Conservation (phyloP, 495 filamentous ascomycete species). For the Glutinoglossum americanum region DNA sequence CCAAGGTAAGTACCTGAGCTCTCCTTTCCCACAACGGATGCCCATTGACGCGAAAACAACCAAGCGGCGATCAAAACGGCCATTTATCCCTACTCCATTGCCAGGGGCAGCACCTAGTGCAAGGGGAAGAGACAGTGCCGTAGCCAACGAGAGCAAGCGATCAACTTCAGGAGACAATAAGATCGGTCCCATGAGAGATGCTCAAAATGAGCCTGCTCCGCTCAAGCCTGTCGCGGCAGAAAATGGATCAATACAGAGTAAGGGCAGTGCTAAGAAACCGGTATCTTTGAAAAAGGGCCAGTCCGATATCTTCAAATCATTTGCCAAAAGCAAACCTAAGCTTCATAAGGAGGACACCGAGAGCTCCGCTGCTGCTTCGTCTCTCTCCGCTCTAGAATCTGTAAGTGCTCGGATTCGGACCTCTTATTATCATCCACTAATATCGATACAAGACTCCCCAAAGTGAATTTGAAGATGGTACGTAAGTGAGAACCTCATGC, state of each 20-base stretch:
- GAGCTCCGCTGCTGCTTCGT: conserved; percentile 2
- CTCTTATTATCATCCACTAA: background rate
- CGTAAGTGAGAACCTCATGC: background rate
- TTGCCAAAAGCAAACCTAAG: conserved; percentile 54
- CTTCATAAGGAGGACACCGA: conserved; percentile 6
- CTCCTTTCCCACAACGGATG: background rate
- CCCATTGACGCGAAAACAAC: background rate
- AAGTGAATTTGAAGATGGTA: conserved; percentile 30
- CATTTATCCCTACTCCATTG: conserved; percentile 10
- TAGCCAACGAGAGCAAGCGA: background rate
- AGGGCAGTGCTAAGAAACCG: background rate
- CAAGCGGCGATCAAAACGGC: conserved; percentile 27
- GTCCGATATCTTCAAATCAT: conserved; percentile 26
- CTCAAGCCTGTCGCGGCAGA: background rate
- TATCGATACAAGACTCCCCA: conserved; percentile 8
- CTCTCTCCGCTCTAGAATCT: conserved; percentile 15
- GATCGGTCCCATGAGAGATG: background rate
- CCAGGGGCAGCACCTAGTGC: background rate
- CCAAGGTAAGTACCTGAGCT: conserved; percentile 25
- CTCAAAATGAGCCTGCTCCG: no score
- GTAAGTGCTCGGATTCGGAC: conserved; percentile 18
- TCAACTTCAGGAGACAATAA: background rate
- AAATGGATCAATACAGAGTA: background rate
- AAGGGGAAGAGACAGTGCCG: background rate
- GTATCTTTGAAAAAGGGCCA: conserved; percentile 13